Conservation (phyloP, 768 basidiomycete genomes). For the Scleroderma citrinum region DNA sequence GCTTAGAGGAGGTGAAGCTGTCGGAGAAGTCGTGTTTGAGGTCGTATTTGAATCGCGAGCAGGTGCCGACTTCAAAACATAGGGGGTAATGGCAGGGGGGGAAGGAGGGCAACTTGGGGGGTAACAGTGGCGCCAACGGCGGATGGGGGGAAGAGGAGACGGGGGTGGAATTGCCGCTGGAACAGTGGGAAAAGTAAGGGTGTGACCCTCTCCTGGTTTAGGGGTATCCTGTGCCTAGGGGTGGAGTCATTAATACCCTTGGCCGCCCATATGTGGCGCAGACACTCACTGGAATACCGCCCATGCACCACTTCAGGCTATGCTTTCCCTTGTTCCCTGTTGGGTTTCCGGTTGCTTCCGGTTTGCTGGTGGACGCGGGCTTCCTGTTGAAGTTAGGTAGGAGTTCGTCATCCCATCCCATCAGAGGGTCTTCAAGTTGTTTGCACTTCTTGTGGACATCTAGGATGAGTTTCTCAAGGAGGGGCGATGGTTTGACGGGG, state of each 20-base stretch:
- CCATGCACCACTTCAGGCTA: neutral
- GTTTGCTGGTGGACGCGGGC: no score
- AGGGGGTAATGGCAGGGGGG: neutral
- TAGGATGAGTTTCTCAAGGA: neutral
- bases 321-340: neutral
- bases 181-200: neutral
- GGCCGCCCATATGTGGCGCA: neutral
- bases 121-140: neutral
- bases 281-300: neutral
- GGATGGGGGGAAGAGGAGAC: neutral
- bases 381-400: neutral
- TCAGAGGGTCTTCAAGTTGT: neutral
- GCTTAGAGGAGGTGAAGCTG: neutral
- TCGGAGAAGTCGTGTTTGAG: neutral
- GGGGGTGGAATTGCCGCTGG: neutral
- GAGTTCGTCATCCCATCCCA: neutral
- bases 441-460: neutral
- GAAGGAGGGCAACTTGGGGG: no score
- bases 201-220: neutral
- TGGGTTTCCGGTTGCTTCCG: neutral
- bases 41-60: neutral
- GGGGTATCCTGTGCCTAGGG: neutral
- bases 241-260: neutral
- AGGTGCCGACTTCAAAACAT: neutral
- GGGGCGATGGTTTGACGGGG: neutral